Conservation (phyloP, 2,329 filamentous ascomycete species). For the Dactylellina leptospora region DNA sequence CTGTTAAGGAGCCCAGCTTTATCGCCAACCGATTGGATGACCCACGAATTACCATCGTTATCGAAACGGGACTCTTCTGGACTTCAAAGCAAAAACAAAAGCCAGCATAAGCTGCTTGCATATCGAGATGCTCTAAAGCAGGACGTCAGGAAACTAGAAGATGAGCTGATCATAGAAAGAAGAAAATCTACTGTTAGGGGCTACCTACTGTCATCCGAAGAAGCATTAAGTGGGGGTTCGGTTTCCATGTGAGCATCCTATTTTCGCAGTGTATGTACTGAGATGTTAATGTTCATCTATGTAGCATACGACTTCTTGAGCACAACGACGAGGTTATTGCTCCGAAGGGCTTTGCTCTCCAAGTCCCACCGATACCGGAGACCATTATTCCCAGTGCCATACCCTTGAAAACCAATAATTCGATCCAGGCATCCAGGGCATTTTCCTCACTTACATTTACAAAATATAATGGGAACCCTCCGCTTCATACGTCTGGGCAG, state of each 20-base stretch:
- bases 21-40: neutral
- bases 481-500: neutral
- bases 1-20: conserved; percentile 5
- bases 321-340: conserved; percentile 16
- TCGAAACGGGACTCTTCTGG: neutral
- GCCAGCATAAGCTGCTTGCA: conserved; percentile 4
- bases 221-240: neutral
- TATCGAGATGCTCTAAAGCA: conserved; percentile 25
- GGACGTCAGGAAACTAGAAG: conserved; percentile 24
- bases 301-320: conserved; percentile 17
- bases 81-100: conserved; percentile 3
- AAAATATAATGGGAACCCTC: neutral
- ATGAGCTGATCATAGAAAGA: conserved; percentile 29
- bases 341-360: neutral
- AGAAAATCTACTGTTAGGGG: conserved; percentile 6
- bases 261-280: conserved; percentile 5
- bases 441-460: conserved; percentile 26
- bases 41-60: too few species aligned
- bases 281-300: neutral
- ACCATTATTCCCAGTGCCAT: neutral
- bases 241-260: neutral
- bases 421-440: neutral
- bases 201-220: neutral
- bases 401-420: neutral
- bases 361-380: neutral